These are phyloP conservation scores for Xylaria grammica DNA, from an alignment of 495 filamentous ascomycete species.

Conservation along the genomic window DNA sequence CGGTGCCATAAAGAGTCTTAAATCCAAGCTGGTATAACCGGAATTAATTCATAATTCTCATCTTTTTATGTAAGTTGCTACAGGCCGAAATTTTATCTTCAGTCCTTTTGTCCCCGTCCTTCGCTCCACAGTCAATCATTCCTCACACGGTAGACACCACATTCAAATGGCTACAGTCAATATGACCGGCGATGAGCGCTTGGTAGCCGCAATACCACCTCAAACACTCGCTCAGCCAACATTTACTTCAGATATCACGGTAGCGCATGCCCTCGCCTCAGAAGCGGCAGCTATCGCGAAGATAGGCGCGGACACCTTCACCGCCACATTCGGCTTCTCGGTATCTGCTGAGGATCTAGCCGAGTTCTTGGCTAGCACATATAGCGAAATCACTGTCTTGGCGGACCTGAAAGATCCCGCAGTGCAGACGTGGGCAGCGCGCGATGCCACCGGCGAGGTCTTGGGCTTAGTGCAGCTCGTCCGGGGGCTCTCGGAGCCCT, in stretches of 20 bases:
- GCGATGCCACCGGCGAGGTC: constrained; percentile 27
- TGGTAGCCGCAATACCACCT: not conserved
- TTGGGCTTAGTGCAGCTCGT: constrained; percentile 45
- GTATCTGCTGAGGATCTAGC: constrained; percentile 39
- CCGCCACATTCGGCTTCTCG: constrained; percentile 42
- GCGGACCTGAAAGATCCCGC: constrained; percentile 34
- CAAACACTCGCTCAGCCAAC: constrained; percentile 3
- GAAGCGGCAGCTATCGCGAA: constrained; percentile 41
- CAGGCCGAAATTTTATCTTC: too few relatives aligned
- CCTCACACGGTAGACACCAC: not conserved
- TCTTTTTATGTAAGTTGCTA: too few relatives aligned
- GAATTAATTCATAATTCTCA: too few relatives aligned
- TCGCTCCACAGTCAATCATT: not conserved
- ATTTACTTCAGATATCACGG: constrained; percentile 21
- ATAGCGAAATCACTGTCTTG: constrained; percentile 32
- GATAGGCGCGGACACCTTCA: constrained; percentile 43
- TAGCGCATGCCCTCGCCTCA: constrained; percentile 34
- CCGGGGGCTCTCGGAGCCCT: constrained; percentile 38
- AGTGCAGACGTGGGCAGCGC: constrained; percentile 37
- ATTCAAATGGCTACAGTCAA: constrained; percentile 15
- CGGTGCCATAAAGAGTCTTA: too few relatives aligned
- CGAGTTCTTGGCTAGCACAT: constrained; percentile 37
- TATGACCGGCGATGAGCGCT: not conserved
- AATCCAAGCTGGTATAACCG: too few relatives aligned
- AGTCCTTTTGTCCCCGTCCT: not conserved